Percentiles rank a stretch among this genome's conserved stretches.
Conservation (phyloP, 140 eudicot genomes). For the Anethum foeniculum region DNA sequence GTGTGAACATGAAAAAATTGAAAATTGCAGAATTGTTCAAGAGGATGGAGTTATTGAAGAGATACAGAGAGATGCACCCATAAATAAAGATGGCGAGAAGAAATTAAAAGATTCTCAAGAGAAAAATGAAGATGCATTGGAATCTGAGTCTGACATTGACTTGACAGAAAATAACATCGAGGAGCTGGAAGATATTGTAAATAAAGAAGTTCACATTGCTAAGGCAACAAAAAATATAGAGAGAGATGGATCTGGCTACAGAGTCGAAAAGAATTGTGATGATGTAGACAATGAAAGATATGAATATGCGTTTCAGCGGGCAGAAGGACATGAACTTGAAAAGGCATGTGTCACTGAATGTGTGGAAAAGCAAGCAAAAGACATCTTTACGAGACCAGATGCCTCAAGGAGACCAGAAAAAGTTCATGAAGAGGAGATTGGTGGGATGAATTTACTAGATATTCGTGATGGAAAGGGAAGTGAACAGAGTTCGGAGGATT, state of each 20-base stretch:
- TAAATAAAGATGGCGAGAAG: slow-evolving; percentile 26
- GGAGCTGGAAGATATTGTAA: slow-evolving; percentile 21
- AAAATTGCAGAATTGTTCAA: slow-evolving; percentile 1
- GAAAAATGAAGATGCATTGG: slow-evolving; percentile 24
- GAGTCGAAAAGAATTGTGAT: slow-evolving; percentile 6
- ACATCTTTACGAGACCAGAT: slow-evolving; percentile 16
- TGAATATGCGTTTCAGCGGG: slow-evolving; percentile 21
- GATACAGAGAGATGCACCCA: slow-evolving; percentile 25
- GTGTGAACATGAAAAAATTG: slow-evolving; percentile 3
- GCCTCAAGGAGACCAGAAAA: not conserved
- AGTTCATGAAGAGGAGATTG: slow-evolving; percentile 31
- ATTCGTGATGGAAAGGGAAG: slow-evolving; percentile 38
- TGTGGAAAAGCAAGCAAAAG: slow-evolving; percentile 23
- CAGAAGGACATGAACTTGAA: slow-evolving; percentile 17
- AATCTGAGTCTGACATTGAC: slow-evolving; percentile 11
- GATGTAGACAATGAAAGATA: slow-evolving; percentile 18
- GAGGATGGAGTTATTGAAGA: slow-evolving; percentile 15
- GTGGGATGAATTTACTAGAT: slow-evolving; percentile 25
- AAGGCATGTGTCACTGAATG: slow-evolving; percentile 15
- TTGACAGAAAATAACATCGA: slow-evolving; percentile 7
- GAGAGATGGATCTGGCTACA: slow-evolving; percentile 16
- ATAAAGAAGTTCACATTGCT: slow-evolving; percentile 19
- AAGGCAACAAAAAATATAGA: slow-evolving; percentile 5
- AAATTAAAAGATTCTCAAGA: slow-evolving; percentile 16
- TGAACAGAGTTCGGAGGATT: slow-evolving; percentile 12